Evolutionary conservation across 495 filamentous ascomycete genomes (phyloP).

Genomic region (Acidomyces sp.): DNA sequence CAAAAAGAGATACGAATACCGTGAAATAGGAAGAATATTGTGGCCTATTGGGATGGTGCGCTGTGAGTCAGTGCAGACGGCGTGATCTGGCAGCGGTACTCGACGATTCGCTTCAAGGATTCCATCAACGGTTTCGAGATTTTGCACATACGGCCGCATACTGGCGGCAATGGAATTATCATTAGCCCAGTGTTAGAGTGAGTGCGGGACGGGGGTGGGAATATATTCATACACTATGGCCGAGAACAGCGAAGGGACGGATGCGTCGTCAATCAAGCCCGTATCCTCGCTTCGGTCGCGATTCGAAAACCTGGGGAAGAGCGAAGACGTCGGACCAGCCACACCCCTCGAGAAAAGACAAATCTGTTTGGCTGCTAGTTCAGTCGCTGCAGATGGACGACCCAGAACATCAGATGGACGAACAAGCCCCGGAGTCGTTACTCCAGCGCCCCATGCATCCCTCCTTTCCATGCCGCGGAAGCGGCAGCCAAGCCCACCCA

Average conservation of each 20-base stretch:
- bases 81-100: no score
- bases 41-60: no score
- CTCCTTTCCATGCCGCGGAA: constrained; percentile 12
- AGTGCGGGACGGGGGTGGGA: no score
- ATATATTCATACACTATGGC: no score
- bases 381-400: background rate
- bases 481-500: constrained; percentile 8
- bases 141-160: no score
- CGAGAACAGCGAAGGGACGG: constrained; percentile 11
- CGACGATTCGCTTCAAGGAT: no score
- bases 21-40: no score
- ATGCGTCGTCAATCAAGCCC: constrained; percentile 34
- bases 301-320: constrained; percentile 66
- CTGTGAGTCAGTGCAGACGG: no score
- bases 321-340: constrained; percentile 29
- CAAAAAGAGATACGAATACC: no score
- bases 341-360: constrained; percentile 31
- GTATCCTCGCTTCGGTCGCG: constrained; percentile 87
- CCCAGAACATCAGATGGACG: constrained; percentile 11
- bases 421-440: background rate
- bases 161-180: no score
- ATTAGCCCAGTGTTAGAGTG: no score
- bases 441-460: background rate
- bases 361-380: constrained; percentile 19
- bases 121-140: no score